phyloP scores from a whole-genome alignment of 495 filamentous ascomycete species.

The Neurospora africana region DNA sequence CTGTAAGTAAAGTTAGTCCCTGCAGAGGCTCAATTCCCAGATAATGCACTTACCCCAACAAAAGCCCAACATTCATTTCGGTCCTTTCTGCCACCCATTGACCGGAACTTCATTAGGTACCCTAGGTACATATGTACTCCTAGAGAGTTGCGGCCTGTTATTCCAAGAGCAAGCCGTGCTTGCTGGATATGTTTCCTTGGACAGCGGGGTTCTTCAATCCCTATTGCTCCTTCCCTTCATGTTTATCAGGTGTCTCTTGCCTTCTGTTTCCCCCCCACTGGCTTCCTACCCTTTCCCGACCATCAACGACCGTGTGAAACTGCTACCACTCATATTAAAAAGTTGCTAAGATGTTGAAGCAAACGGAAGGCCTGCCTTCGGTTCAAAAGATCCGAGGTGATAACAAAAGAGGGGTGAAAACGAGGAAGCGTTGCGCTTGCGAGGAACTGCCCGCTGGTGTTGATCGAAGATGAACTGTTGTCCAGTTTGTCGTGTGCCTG shows the following conservation, averaged over 20 bases:
- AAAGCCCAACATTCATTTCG: neutral
- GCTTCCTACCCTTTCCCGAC: neutral
- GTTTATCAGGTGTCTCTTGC: neutral
- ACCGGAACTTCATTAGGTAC: neutral
- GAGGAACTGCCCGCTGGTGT: neutral
- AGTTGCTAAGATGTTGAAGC: neutral
- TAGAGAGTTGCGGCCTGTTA: neutral
- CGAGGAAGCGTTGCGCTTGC: neutral
- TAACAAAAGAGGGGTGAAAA: neutral
- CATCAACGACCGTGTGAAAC: neutral
- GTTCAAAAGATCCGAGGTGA: neutral
- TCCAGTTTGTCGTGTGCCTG: neutral
- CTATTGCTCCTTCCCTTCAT: neutral
- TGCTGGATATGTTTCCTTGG: neutral
- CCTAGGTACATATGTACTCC: neutral
- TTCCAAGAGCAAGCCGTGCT: neutral
- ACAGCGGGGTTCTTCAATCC: neutral
- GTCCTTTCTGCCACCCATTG: neutral
- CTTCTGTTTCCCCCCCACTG: neutral
- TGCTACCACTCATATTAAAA: neutral
- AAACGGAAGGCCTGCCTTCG: neutral
- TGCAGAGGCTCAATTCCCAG: neutral
- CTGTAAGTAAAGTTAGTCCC: accelerated
- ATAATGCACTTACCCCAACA: neutral
- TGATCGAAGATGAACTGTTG: neutral